Evolutionary conservation across 2,329 filamentous ascomycete genomes (phyloP).

Genomic region (Nigrospora osmanthi): DNA sequence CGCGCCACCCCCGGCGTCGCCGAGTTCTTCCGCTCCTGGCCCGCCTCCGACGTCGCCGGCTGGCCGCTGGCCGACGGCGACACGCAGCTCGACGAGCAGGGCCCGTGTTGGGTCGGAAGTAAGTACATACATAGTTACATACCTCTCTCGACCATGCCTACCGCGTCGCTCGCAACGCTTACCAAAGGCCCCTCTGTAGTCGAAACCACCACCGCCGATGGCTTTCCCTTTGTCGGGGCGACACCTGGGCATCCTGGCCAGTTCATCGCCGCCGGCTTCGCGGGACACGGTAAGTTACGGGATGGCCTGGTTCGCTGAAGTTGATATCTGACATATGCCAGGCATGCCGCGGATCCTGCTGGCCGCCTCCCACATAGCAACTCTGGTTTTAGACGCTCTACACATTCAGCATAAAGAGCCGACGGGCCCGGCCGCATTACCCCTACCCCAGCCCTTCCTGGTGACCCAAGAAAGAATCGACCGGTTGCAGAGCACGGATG

Average conservation of each 20-base stretch:
- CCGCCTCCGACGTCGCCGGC: conserved; percentile 13
- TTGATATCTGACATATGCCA: neutral
- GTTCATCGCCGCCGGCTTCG: conserved; percentile 17
- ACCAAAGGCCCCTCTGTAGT: neutral
- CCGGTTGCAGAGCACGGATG: conserved; percentile 8
- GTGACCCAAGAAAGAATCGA: conserved; percentile 17
- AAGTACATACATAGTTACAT: too few species aligned
- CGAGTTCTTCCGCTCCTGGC: conserved; percentile 20
- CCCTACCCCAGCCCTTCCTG: conserved; percentile 19
- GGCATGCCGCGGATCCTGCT: conserved; percentile 23
- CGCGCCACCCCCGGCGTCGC: conserved; percentile 15
- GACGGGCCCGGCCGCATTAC: conserved; percentile 10
- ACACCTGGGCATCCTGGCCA: conserved; percentile 14
- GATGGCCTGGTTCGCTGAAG: neutral
- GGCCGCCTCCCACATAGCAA: conserved; percentile 17
- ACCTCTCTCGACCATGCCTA: too few species aligned
- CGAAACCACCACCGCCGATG: conserved; percentile 3
- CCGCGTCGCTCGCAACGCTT: neutral
- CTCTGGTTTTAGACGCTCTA: conserved; percentile 14
- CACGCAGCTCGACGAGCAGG: conserved; percentile 11
- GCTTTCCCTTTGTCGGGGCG: conserved; percentile 17
- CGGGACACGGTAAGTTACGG: conserved; percentile 11
- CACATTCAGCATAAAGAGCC: conserved; percentile 11
- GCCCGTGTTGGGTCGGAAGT: conserved; percentile 20
- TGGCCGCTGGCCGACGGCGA: conserved; percentile 14